phyloP scores from a whole-genome alignment of 2,329 filamentous ascomycete genomes.

The Polychaeton citri region DNA sequence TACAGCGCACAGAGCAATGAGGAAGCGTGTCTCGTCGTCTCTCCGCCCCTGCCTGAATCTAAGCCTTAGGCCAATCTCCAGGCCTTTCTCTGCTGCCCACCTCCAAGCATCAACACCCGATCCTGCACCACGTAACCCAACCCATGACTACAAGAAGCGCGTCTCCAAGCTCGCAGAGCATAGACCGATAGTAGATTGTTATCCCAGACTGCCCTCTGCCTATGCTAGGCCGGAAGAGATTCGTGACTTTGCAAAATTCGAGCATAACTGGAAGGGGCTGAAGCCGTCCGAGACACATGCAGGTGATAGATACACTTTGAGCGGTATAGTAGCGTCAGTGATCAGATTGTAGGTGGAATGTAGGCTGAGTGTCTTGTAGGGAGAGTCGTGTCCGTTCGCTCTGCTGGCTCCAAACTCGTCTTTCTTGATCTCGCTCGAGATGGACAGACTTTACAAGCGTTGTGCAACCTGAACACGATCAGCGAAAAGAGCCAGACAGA shows the following conservation, averaged over 20 bases:
- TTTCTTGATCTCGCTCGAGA: constrained; percentile 74
- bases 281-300: constrained; percentile 7
- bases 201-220: constrained; percentile 35
- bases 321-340: background rate
- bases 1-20: constrained; percentile 11
- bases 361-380: constrained; percentile 32
- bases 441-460: constrained; percentile 58
- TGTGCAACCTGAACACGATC: constrained; percentile 53
- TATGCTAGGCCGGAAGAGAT: constrained; percentile 2
- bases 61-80: constrained; percentile 23
- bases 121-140: constrained; percentile 28
- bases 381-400: constrained; percentile 59
- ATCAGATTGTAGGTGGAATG: background rate
- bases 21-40: constrained; percentile 33
- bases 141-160: constrained; percentile 35
- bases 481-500: constrained; percentile 7
- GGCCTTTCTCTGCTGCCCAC: constrained; percentile 8
- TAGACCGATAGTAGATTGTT: constrained; percentile 37
- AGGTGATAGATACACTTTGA: background rate
- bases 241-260: constrained; percentile 4
- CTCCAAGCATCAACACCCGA: constrained; percentile 18
- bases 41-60: constrained; percentile 43
- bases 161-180: constrained; percentile 39
- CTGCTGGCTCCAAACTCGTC: constrained; percentile 61
- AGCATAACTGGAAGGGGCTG: constrained; percentile 18